Evolutionary conservation across 306 rosid genomes (phyloP), one percentile per base, ranked within the genome.

Genomic region (Pyrus pyrifolia): DNA sequence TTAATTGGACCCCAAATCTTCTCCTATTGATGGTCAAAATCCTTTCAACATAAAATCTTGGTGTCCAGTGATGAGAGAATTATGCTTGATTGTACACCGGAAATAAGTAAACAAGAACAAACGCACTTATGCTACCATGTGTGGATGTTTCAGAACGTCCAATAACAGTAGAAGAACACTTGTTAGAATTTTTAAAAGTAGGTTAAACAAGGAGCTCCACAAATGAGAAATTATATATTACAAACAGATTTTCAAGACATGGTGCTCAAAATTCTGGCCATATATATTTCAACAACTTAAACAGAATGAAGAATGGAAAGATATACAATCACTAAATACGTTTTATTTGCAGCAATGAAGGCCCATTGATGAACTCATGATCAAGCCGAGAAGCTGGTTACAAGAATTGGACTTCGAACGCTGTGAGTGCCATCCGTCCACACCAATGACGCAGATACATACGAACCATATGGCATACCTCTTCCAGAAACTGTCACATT

Each of bases 351-450:
- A 63, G 31, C 42, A 63, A 63, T 4, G 2, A 31, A 14, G 42
- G 11, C 22, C 42, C 8, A 29, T 9, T 42, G 45, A 42, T 42
- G 11, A 6, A 29, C 18, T 63, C 8, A 23, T 63, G 23, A 63
- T 63, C 18, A 63, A 30, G 68, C 22, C 3, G 4, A 6, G 11
- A 9, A 3, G 11, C 40, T 29, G 42, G 17, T 11, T 62, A 62
- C 9, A 30, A 62, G 67, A 75, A 75, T 30, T 12, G 79, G 79
- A 75, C 72, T 75, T 25, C 79, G 64, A 9, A 75, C 65, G 40
- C 4, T 29, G 52, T 46, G 79, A n/a, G 11, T 63, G 3, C 33
- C 79, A 49, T 65, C 72, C 1, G 52, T 46, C 79, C 79, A 75
- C 14, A 63, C 23, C 53, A 75, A 30, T 4, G 72, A 46, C 10